Conservation (phyloP, 1,284 basidiomycete species). For the Pyrrhoderma noxium region DNA sequence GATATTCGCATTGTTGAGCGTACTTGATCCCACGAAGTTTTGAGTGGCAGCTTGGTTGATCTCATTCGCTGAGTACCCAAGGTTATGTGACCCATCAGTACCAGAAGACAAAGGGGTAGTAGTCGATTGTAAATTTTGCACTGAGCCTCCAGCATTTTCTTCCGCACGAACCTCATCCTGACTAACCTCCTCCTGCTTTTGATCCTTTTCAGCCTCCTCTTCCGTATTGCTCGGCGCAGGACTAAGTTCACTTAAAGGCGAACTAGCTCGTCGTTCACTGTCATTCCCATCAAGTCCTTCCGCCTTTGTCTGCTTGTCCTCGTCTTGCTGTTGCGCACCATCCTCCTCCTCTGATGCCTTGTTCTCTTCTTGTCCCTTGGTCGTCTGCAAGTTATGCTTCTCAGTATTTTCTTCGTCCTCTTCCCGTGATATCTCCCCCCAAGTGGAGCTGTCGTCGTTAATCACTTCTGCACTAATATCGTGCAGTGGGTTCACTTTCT, state of each 20-base stretch:
- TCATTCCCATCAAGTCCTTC: constrained; percentile 1
- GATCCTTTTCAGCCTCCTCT: constrained; percentile 2
- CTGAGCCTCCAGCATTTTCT: neutral
- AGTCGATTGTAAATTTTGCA: neutral
- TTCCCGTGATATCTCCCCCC: constrained; percentile 8
- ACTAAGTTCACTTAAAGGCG: constrained; percentile 16
- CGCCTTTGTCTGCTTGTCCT: neutral
- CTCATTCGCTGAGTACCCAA: neutral
- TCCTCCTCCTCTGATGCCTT: neutral
- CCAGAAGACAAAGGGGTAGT: neutral
- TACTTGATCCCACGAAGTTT: too few relatives aligned
- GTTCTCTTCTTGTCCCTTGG: neutral
- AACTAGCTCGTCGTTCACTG: constrained; percentile 10
- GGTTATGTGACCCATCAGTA: neutral
- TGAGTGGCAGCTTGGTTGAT: neutral
- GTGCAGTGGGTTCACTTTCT: too few relatives aligned
- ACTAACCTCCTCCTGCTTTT: neutral
- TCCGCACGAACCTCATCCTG: neutral
- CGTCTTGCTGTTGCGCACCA: neutral
- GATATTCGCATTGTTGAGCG: too few relatives aligned
- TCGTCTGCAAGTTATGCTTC: neutral
- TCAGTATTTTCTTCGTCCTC: constrained; percentile 1
- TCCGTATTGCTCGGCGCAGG: constrained; percentile 13
- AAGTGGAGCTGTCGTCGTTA: constrained; percentile 3
- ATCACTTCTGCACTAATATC: too few relatives aligned